Evolutionary conservation across 371 early-diverging fungal species (phyloP), one percentile per base, ranked within the genome.

Genomic region (Phascolomyces articulosus): DNA sequence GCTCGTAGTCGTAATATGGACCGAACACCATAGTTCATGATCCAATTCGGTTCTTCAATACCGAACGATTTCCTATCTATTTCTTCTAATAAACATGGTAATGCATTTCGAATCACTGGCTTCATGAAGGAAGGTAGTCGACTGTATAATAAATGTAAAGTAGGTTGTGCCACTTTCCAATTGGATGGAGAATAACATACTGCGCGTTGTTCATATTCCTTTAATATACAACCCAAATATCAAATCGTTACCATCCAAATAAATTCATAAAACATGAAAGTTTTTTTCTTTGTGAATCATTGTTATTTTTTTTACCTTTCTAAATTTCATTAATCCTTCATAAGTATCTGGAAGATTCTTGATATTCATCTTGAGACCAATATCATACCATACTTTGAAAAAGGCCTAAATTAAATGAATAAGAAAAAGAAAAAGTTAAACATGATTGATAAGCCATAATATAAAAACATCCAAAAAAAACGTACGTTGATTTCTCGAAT

Each of bases 401-500:
- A 70, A 63, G 11, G 73, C 73, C 72, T 73, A 24, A 24, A 24
- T 24, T 51, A 23, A 1, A 1, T 44, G n/a, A 16, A 4, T 44
- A 13, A 15, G 44, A 7, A 51, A 51, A 34, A 0, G 9, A 31
- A 34, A 6, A 34, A 9, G 9, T 2, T 9, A 0, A 6, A 34
- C 11, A 9, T 34, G 34, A 34, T 6, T 31, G 31, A 6, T 24
- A 4, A 3, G 21, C 21, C 21, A 49, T 49, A 3, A 24, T 10
- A 49, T 49, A 49, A 23, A 51, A 44, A 44, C 8, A 65, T 23
- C 56, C 16, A 41, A 44, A n/a, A 10, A 27, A 38, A 15, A 54
- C 62, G 66, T 74, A 79, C 85, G 38, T 85, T 80, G 13, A 67
- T 63, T 67, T 85, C 85, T 26, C 82, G 70, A 7, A 67, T 63